Evolutionary conservation across 2,329 filamentous ascomycete genomes (phyloP).

Genomic region (Claviceps quebecensis): DNA sequence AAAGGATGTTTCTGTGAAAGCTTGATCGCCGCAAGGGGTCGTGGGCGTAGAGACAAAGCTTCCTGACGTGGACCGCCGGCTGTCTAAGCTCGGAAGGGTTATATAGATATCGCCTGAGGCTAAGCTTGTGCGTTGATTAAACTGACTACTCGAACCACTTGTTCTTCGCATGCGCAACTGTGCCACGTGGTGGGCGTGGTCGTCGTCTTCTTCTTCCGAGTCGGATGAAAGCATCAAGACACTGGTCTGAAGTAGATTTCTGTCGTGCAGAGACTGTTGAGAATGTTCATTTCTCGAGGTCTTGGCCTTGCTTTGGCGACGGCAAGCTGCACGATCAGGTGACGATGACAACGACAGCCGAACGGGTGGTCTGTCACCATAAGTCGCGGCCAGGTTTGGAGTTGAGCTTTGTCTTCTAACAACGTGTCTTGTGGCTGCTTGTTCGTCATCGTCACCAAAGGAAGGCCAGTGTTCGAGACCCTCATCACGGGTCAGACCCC

Average conservation of each 20-base stretch:
- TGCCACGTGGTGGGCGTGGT: constrained; percentile 7
- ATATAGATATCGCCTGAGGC: constrained; percentile 28
- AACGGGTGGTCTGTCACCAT: constrained; percentile 5
- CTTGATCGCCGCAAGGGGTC: constrained; percentile 13
- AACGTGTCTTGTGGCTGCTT: constrained; percentile 35
- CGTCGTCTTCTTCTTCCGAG: constrained; percentile 33
- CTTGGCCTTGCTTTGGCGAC: constrained; percentile 37
- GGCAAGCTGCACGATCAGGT: constrained; percentile 32
- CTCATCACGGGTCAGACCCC: constrained; percentile 10
- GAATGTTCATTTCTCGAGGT: constrained; percentile 31
- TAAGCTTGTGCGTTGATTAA: constrained; percentile 25
- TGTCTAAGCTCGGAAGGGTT: constrained; percentile 21
- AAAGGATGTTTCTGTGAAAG: constrained; percentile 12
- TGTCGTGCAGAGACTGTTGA: constrained; percentile 29
- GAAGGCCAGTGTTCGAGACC: constrained; percentile 30
- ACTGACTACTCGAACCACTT: constrained; percentile 18
- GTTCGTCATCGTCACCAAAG: constrained; percentile 45
- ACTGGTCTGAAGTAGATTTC: constrained; percentile 40
- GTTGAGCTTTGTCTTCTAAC: constrained; percentile 14
- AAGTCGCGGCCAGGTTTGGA: constrained; percentile 1
- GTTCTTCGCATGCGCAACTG: neutral
- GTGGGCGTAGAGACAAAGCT: constrained; percentile 11
- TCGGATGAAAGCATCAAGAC: constrained; percentile 44
- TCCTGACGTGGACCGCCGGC: constrained; percentile 1
- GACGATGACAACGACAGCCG: constrained; percentile 16